Evolutionary conservation across 148 eudicot genomes (phyloP), one percentile per base, ranked within the genome.

Genomic region (Spergularia marina): DNA sequence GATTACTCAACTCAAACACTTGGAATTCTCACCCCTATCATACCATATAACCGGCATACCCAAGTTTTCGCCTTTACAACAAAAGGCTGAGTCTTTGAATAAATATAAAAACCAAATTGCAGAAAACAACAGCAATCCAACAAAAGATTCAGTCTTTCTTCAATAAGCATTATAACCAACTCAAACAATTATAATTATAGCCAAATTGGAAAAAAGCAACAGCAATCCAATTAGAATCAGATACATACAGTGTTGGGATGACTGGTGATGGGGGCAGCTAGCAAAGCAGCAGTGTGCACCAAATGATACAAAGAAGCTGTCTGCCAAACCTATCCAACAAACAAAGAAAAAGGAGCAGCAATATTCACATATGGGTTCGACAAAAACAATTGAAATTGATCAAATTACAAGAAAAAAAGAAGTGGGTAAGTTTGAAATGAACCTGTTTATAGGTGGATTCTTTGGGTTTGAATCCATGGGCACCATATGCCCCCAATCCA

Each of bases 251-350:
- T 81, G 77, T 84, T 86, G 52, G 98, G 98, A 78, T 86, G 73
- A 7, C 71, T 85, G 44, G 97, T 84, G 15, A 87, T 53, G 47
- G 98, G 98, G 51, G 97, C 89, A 78, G 90, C 91, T 73, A 94
- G 66, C 70, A 91, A 78, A 44, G 98, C 97, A 16, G 96, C 90
- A 60, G 97, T 90, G 72, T 94, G 98, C 65, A 91, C 90, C 83
- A 94, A 81, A 84, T 94, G 98, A 74, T 94, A 94, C 62, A 91
- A 82, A 62, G 93, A 87, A 25, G 97, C 98, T 8, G 97, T 94
- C 30, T 90, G 91, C 98, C 98, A 94, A 79, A 94, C 97, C 98
- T 94, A 55, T 63, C 7, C 60, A 70, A 39, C 10, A 23, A 53
- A 53, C 6, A n/a, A n/a, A 16, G 41, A 64, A 64, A 39, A 6